Base-by-base conservation (phyloP, 768 basidiomycete genomes). In the Mrakia frigida region DNA sequence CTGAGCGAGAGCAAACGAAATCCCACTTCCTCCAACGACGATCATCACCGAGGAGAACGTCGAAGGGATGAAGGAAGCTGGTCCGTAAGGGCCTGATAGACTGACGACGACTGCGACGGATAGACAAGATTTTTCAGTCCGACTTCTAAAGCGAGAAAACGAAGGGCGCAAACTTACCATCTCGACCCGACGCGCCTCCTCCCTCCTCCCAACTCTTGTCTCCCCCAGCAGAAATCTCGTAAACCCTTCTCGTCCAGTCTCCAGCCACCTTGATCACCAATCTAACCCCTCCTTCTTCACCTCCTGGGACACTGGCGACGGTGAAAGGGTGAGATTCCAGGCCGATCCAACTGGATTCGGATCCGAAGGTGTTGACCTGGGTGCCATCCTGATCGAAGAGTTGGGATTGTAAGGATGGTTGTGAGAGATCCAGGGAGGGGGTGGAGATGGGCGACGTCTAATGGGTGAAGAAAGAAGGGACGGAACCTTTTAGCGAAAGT, bases 251-350 rank as follows among this genome's bases (percentile, higher is more conserved):
- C 23, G 78, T 78, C 79, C 79, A 79, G 43, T 78, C 74, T 14
- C 79, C 79, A 0, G 78, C 72, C 9, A n/a, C 28, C 61, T 78
- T 79, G 16, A 77, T 56, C 18, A 79, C 59, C 16, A 78, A 28
- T 33, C 67, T 37, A 0, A 78, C 46, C 21, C 46, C 33, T 11
- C 75, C 77, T 23, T 33, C 52, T 31, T 70, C 75, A 7, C 37
- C 70, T 9, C 67, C 77, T 0, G 63, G 37, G 16, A 77, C 53
- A 43, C 74, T 74, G 9, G 79, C 70, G 41, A 78, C 41, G 6
- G 73, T 79, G 70, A 79, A 79, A 10, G 79, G 79, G 37, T 79
- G 79, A 14, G 74, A 73, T 59, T 79, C 79, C 35, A 79, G 56
- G 23, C 73, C 72, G 28, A 46, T 63, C 59, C 70, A 74, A 18